A percentile compares a stretch with the other conserved stretches of the same genome.
These are phyloP conservation scores for Geranomyces michiganensis DNA, from an alignment of 192 early-diverging fungal genomes.

Conservation along the genomic window DNA sequence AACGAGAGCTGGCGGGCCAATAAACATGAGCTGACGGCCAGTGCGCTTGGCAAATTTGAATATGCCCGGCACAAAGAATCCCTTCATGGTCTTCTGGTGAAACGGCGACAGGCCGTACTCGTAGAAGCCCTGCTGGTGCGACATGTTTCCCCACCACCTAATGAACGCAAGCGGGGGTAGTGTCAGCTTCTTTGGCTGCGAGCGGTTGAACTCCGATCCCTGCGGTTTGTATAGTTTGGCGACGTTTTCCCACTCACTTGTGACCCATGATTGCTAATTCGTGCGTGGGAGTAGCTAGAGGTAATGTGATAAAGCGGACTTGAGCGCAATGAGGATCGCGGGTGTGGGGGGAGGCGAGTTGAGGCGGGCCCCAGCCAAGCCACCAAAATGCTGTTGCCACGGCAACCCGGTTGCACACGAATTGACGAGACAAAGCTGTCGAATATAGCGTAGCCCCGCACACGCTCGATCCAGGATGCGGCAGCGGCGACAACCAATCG, in stretches of 20 bases:
- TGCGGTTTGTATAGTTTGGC: no score
- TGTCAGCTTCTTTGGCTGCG: neutral
- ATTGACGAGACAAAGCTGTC: neutral
- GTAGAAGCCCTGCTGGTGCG: constrained; percentile 48
- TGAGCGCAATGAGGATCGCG: neutral
- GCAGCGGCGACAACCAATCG: no score
- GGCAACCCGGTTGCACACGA: neutral
- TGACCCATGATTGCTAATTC: constrained; percentile 2
- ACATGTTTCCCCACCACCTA: constrained; percentile 44
- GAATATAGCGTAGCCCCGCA: no score
- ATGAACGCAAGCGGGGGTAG: neutral
- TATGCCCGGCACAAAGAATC: constrained; percentile 50
- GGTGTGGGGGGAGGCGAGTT: neutral
- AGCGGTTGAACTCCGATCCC: no score
- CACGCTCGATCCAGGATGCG: no score
- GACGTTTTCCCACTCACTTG: neutral
- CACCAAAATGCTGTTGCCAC: neutral
- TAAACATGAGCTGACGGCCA: constrained; percentile 42
- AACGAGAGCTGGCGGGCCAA: constrained; percentile 47
- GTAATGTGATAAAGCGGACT: neutral
- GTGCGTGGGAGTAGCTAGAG: neutral
- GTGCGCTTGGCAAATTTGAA: constrained; percentile 37
- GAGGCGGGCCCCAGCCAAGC: neutral
- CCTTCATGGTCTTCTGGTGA: constrained; percentile 54
- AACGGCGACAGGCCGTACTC: constrained; percentile 55